These are phyloP conservation scores for Hypoxylon lenormandii DNA, from an alignment of 495 filamentous ascomycete genomes.

Conservation along the genomic window DNA sequence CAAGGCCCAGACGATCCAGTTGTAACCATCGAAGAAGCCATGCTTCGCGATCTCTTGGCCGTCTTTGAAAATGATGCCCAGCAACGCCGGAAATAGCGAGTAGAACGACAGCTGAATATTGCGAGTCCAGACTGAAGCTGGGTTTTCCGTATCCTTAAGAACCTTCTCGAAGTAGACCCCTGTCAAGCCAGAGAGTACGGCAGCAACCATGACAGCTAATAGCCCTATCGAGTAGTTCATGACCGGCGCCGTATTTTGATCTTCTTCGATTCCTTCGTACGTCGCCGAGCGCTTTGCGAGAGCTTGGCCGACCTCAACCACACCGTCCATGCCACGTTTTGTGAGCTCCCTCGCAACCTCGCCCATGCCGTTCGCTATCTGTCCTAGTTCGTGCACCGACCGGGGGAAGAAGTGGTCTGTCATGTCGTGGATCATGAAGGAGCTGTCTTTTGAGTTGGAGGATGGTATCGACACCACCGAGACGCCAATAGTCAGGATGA, in stretches of 20 bases:
- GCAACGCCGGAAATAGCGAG: constrained; percentile 85
- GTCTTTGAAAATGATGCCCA: constrained; percentile 87
- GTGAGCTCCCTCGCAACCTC: constrained; percentile 64
- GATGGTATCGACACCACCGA: constrained; percentile 86
- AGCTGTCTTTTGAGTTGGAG: constrained; percentile 57
- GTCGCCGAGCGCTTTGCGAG: constrained; percentile 86
- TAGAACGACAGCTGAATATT: constrained; percentile 95
- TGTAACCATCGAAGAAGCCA: constrained; percentile 95
- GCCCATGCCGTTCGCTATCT: constrained; percentile 56
- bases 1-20: constrained; percentile 86
- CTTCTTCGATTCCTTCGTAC: constrained; percentile 91
- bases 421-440: constrained; percentile 66
- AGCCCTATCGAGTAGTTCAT: constrained; percentile 85
- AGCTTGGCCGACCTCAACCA: constrained; percentile 56
- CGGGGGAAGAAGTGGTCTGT: constrained; percentile 76
- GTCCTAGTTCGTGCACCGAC: constrained; percentile 72
- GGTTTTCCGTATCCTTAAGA: constrained; percentile 78
- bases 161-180: constrained; percentile 96
- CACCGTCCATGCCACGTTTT: constrained; percentile 57
- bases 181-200: constrained; percentile 81
- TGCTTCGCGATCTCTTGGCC: constrained; percentile 82
- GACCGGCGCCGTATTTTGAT: constrained; percentile 71
- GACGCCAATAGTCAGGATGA: constrained; percentile 85
- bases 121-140: constrained; percentile 85
- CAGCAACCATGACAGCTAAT: constrained; percentile 78